Evolutionary conservation across 352 stramenopile species (phyloP), one percentile per base, ranked within the genome.

Genomic region (Thalassiosira mediterranea): DNA sequence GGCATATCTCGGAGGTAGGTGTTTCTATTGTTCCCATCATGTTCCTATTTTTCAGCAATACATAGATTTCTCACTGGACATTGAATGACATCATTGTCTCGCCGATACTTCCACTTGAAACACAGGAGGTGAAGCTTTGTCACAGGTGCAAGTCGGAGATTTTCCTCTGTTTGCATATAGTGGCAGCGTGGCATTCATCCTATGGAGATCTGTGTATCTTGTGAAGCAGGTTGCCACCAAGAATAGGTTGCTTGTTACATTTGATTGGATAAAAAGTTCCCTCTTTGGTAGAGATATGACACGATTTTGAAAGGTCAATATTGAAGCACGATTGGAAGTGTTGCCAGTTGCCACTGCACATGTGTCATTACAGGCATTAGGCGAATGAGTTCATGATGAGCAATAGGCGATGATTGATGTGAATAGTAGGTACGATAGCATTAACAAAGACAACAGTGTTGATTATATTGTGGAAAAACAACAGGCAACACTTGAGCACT

Each of bases 141-240:
- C 46, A 13, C 81, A 88, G 52, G 51, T 91, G 7, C 70, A 87
- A 47, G 15, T 91, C 15, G 84, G 84, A n/a, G 75, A 89, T 60
- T 23, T 86, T 29, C 69, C 68, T 44, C 25, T 90, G 23, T 76
- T 86, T n/a, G 65, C 52, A 7, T 78, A 83, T 28, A 62, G 57
- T 44, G 82, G 82, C 10, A 81, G 53, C 37, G 64, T 84, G 34
- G 67, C 60, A 26, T 95, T 91, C 62, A 42, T 93, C 4, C 64
- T 95, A 13, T 94, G 89, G 89, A 53, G 86, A 51, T 84, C 64
- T 38, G 84, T 94, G 13, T 94, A 94, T 69, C 32, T 94, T 10
- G 88, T 82, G 40, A 94, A 95, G 48, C 90, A 95, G 65, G 90
- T 94, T n/a, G 82, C 81, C 13, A 89, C 81, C 53, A 76, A 84